phyloP scores from a whole-genome alignment of 805 yeast species.

The Ogataea nitratoaversa region DNA sequence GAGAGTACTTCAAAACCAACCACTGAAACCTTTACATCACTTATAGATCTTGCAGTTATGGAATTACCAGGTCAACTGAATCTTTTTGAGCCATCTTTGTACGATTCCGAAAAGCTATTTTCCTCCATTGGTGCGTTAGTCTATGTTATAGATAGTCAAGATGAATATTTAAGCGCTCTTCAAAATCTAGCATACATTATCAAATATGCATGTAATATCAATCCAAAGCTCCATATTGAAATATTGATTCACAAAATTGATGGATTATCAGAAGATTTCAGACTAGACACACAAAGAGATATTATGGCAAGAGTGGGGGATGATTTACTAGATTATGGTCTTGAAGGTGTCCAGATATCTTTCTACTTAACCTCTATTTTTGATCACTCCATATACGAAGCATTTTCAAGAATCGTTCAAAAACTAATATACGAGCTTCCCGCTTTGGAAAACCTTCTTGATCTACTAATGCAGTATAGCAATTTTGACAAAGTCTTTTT shows the following conservation, averaged over 20 bases:
- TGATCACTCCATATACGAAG: slow-evolving; percentile 94
- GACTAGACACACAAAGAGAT: slow-evolving; percentile 92
- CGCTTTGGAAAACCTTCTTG: slow-evolving; percentile 80
- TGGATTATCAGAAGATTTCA: slow-evolving; percentile 88
- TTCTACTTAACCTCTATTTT: slow-evolving; percentile 91
- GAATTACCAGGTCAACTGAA: slow-evolving; percentile 94
- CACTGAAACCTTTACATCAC: slow-evolving; percentile 74
- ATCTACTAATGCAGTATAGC: slow-evolving; percentile 81
- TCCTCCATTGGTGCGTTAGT: slow-evolving; percentile 84
- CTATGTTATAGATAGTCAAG: slow-evolving; percentile 93
- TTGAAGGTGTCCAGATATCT: slow-evolving; percentile 86
- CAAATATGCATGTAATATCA: slow-evolving; percentile 78
- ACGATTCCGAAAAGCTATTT: slow-evolving; percentile 74
- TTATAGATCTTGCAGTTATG: slow-evolving; percentile 84
- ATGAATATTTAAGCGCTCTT: slow-evolving; percentile 88
- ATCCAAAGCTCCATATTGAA: slow-evolving; percentile 84
- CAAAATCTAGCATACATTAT: slow-evolving; percentile 85
- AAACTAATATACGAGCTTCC: slow-evolving; percentile 87
- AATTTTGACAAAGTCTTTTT: slow-evolving; percentile 90
- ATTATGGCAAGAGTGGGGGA: slow-evolving; percentile 95
- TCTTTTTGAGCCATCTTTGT: slow-evolving; percentile 72
- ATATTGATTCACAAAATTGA: slow-evolving; percentile 94
- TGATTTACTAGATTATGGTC: slow-evolving; percentile 81
- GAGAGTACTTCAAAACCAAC: slow-evolving; percentile 91
- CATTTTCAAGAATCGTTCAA: slow-evolving; percentile 89